Evolutionary conservation across 352 stramenopile species (phyloP).

Genomic region (Globisporangium radiosum): DNA sequence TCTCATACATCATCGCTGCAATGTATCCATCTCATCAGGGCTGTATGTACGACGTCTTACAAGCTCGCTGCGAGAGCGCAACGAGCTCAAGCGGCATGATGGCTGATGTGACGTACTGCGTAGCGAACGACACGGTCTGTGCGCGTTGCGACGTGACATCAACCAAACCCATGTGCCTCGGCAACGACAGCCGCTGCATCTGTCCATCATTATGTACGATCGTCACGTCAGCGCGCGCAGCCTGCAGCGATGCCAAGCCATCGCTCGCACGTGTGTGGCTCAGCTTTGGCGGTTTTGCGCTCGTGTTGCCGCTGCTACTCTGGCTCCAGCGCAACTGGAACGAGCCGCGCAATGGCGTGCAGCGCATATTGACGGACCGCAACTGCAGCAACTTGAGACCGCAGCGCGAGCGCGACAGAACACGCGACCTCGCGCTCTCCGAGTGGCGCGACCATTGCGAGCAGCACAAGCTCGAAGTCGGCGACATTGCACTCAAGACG

Average conservation of each 20-base stretch:
- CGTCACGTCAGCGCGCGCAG: conserved; percentile 8
- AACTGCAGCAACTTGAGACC: too few species aligned
- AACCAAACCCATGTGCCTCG: conserved; percentile 24
- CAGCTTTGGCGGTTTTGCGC: conserved; percentile 19
- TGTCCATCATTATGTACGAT: conserved; percentile 34
- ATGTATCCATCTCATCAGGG: conserved; percentile 13
- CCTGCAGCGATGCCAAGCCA: conserved; percentile 1
- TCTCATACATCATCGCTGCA: neutral
- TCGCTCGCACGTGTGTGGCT: conserved; percentile 25
- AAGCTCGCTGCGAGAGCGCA: conserved; percentile 16
- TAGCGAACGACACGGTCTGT: conserved; percentile 18
- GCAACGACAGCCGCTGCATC: conserved; percentile 24
- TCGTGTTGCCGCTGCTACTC: conserved; percentile 30
- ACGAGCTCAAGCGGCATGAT: conserved; percentile 2
- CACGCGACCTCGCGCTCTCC: conserved; percentile 22
- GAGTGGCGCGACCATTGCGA: conserved; percentile 30
- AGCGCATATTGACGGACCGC: conserved; percentile 14
- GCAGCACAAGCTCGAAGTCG: conserved; percentile 24
- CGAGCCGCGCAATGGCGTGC: conserved; percentile 17
- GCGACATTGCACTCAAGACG: conserved; percentile 11
- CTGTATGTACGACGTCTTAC: conserved; percentile 32
- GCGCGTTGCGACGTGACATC: conserved; percentile 22
- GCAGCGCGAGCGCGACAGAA: conserved; percentile 10
- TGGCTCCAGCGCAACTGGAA: conserved; percentile 30
- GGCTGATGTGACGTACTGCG: conserved; percentile 23